Evolutionary conservation across 179 eudicot genomes (phyloP), one percentile per base, ranked within the genome.

Genomic region (Kewa caespitosa): DNA sequence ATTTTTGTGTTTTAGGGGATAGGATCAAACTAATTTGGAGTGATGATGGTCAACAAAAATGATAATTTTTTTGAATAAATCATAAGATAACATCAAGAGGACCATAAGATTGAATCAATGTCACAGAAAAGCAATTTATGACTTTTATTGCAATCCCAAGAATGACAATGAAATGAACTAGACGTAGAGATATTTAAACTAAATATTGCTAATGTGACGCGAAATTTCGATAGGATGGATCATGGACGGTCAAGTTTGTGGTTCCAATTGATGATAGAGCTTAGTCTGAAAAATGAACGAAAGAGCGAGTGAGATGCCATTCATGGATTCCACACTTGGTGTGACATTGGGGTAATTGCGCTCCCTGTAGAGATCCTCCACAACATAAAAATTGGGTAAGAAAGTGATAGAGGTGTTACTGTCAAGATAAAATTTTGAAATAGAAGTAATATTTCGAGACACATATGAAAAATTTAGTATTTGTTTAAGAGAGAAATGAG

Each of bases 21-120:
- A 68, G 28, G 8, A 68, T 55, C 72, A 66, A 4, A 66, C 27
- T 2, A 37, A 50, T 50, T 50, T 50, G 8, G 57, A 50, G n/a
- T n/a, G n/a, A 50, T 20, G n/a, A 50, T 50, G 57, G n/a, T 50
- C 57, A 66, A 66, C 69, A 38, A 66, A 66, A 6, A 66, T 23
- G 25, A 66, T 9, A 23, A 37, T 37, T 23, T 66, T 37, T 10
- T 66, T 66, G 18, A 50, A 75, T 2, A 52, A 52, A 48, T 52
- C 72, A 36, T 13, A 36, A 1, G 72, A 67, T 54, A 17, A 76
- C 42, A 36, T 76, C 79, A 28, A 68, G 59, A 12, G 74, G 74
- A 11, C 8, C 31, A 6, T 20, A 28, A 13, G 73, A 67, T 8
- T 42, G 2, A 5, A 68, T 38, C 0, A 67, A 0, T 27, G 0